These are phyloP conservation scores for Amphibolis antarctica DNA, from an alignment of 106 monocot genomes.

Conservation along the genomic window DNA sequence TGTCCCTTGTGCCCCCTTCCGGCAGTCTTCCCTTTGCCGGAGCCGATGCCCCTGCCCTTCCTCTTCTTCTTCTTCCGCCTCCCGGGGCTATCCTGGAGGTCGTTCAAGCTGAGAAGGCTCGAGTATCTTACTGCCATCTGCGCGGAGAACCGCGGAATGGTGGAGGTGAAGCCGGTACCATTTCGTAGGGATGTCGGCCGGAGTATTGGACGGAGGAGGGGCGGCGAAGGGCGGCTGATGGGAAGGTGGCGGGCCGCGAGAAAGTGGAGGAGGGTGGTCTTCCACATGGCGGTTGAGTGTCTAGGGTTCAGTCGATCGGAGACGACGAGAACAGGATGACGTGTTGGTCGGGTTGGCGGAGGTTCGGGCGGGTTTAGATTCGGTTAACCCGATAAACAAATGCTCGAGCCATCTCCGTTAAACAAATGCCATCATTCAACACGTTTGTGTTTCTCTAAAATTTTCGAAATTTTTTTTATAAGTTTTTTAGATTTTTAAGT, in stretches of 20 bases:
- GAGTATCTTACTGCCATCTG: conserved; percentile 10
- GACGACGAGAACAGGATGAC: too few species aligned
- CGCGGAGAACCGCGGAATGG: background rate
- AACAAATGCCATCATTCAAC: too few species aligned
- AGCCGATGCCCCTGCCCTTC: conserved; percentile 88
- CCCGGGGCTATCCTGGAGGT: conserved; percentile 68
- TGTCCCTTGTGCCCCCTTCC: conserved; percentile 93
- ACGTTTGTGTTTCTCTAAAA: too few species aligned
- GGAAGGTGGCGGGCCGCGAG: background rate
- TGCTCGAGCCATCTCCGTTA: too few species aligned
- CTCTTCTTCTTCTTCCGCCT: conserved; percentile 72
- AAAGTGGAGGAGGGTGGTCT: background rate
- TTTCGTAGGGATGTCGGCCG: background rate
- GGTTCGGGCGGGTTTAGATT: too few species aligned
- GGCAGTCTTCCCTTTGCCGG: conserved; percentile 86
- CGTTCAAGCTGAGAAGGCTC: conserved; percentile 61
- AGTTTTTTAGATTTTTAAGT: too few species aligned
- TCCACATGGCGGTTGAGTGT: background rate
- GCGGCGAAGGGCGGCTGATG: background rate
- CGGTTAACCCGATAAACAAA: too few species aligned
- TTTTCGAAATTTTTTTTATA: too few species aligned
- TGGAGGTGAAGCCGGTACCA: background rate
- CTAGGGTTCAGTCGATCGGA: too few species aligned
- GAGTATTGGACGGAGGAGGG: background rate
- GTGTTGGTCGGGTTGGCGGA: too few species aligned